Evolutionary conservation across 2,329 filamentous ascomycete genomes (phyloP), one percentile per base, ranked within the genome.

Genomic region (Sporothrix pallida): DNA sequence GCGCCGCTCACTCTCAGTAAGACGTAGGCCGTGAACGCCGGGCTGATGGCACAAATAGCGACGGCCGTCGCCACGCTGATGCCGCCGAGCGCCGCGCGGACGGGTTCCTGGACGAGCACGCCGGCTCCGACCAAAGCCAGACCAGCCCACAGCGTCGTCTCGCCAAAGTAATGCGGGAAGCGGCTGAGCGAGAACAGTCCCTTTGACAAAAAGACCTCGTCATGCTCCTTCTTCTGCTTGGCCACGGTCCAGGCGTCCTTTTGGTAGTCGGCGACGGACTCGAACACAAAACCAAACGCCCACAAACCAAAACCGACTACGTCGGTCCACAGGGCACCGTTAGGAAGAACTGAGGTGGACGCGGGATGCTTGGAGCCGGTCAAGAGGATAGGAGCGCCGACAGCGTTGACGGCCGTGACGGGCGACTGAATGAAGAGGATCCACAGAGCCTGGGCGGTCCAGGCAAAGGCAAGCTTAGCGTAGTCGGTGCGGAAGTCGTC

Each of bases 151-250:
- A 93, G 82, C 12, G 88, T 90, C 42, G 85, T 86, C 80, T 93
- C 91, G n/a, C 91, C 91, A 79, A 93, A 91, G 82, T 93, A 93
- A 78, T 93, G 91, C 0, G 91, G 91, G 80, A 91, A 89, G 75
- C 89, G 82, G 67, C 85, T 67, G 62, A 86, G 85, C 6, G 84
- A 83, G 87, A 90, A 93, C 50, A 93, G 78, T 0, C 91, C 91
- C 0, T 83, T 80, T 0, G 89, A 91, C 75, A 93, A 79, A 78
- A 92, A 93, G 63, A 89, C 86, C 80, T 93, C 90, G 31, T 87
- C 86, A 75, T 93, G 91, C 77, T 87, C 84, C 85, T 92, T 92
- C 65, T 84, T 83, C 77, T 87, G 87, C 83, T 89, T 91, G 73
- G 87, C 89, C 72, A 83, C 80, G 74, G 86, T 78, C 91, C 91